Evolutionary conservation across 805 yeast species (phyloP), one percentile per base, ranked within the genome.

Genomic region (Yamadazyma sp.): DNA sequence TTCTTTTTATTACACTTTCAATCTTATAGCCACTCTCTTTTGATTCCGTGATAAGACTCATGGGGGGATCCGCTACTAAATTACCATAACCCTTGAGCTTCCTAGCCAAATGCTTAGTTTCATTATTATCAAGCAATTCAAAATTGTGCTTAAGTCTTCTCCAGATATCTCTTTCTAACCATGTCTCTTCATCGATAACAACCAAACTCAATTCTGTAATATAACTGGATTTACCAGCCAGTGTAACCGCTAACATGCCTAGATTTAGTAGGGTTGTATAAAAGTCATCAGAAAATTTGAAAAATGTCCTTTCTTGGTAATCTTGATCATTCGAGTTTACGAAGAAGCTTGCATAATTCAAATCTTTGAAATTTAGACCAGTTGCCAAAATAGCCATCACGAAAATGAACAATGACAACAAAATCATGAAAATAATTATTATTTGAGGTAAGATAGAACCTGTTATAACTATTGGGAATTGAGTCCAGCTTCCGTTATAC

Each of bases 381-480:
- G 80, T 78, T n/a, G 77, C 69, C 5, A 80, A 30, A 1, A 78
- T 68, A 0, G 95, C 89, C 28, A 79, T 42, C 0, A 62, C 47
- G 48, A 81, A 82, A 4, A 83, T 75, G 0, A 54, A 30, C 0
- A 69, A 48, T 39, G 93, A 82, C 11, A 80, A 47, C 1, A 59
- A 10, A 5, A 79, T 73, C 12, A 82, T 69, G 4, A 50, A 39
- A 4, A 78, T 43, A 0, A 80, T 74, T 24, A 79, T 53, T 13
- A 83, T 53, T 48, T 85, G 89, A 1, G 95, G 94, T 10, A 76
- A 54, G 43, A 78, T 77, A 1, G 87, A 82, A 39, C 78, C 52
- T 10, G 76, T 55, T 18, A 80, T 72, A 4, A 75, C 68, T 6
- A 69, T 53, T 11, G 88, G 91, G 47, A 82, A 69, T 27, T 61